Evolutionary conservation across 495 filamentous ascomycete species (phyloP), one percentile per base, ranked within the genome.

Genomic region (Lophium mytilinum): DNA sequence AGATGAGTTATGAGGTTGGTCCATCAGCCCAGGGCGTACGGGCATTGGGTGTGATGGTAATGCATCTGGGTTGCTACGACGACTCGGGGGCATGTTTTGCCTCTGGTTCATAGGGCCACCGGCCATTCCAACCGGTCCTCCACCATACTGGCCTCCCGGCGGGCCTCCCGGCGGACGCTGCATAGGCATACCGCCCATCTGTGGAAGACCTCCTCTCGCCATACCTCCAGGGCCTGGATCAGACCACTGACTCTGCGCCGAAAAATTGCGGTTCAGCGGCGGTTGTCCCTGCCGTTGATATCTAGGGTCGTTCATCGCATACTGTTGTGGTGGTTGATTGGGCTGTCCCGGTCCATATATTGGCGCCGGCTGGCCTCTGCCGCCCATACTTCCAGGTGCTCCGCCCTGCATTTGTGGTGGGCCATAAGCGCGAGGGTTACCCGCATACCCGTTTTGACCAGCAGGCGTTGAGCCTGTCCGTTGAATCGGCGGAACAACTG

Each of bases 31-130:
- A 3, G 87, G 82, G 17, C 91, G 81, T 48, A 94, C 81, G 10
- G 93, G 93, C 5, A 77, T 74, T 9, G 92, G 90, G 67, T 96
- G 93, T 34, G 81, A 77, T 14, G 89, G 83, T 3, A 94, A 75
- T n/a, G 74, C 74, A 67, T 90, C 85, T 2, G 79, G 76, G 51
- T 80, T 74, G 17, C 68, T 48, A 14, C 24, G 60, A 39, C 62
- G 76, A 55, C 57, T 60, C 72, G 74, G 54, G 64, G 73, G 63
- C n/a, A 62, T 62, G 46, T 59, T 56, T 21, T 61, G 59, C 40
- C 68, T 56, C 15, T 52, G 37, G n/a, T 21, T 37, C 9, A 61
- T 24, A 17, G 58, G 57, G 37, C 53, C 62, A 21, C 62, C 60
- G 0, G 42, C 50, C 54, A 55, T 57, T 17, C 62, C 49, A 18